These are phyloP conservation scores for Phialophora verrucosa DNA, from an alignment of 2,329 filamentous ascomycete species.

Conservation along the genomic window DNA sequence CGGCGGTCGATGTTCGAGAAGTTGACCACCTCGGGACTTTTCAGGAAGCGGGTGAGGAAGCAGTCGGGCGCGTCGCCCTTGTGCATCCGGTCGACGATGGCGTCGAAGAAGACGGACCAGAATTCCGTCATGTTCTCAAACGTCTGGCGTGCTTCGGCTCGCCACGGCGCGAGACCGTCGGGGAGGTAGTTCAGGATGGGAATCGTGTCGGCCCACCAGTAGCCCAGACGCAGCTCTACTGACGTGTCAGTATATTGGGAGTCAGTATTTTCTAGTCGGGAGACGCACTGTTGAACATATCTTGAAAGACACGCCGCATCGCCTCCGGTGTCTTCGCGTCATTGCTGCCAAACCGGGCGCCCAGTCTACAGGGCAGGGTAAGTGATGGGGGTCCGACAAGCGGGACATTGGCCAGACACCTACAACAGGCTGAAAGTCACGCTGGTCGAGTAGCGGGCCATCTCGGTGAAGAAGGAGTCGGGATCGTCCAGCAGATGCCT, in stretches of 20 bases:
- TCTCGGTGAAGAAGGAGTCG: conserved; percentile 17
- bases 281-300: conserved; percentile 7
- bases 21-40: conserved; percentile 18
- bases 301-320: conserved; percentile 25
- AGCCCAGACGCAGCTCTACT: conserved; percentile 18
- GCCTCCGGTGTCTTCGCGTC: conserved; percentile 22
- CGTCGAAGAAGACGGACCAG: conserved; percentile 26
- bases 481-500: conserved; percentile 26
- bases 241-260: background rate
- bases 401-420: background rate
- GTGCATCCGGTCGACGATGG: conserved; percentile 19
- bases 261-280: background rate
- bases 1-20: conserved; percentile 25
- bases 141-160: conserved; percentile 11
- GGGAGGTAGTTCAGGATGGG: conserved; percentile 53
- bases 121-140: conserved; percentile 22
- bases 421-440: conserved; percentile 30
- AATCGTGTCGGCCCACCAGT: conserved; percentile 51
- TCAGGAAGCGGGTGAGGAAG: conserved; percentile 23
- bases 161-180: conserved; percentile 43
- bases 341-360: conserved; percentile 19
- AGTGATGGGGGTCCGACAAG: background rate
- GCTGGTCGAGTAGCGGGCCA: conserved; percentile 26
- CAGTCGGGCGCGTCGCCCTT: conserved; percentile 25
- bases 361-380: conserved; percentile 17